These are phyloP conservation scores for Mycotypha africana DNA, from an alignment of 371 early-diverging fungal species.

Conservation along the genomic window DNA sequence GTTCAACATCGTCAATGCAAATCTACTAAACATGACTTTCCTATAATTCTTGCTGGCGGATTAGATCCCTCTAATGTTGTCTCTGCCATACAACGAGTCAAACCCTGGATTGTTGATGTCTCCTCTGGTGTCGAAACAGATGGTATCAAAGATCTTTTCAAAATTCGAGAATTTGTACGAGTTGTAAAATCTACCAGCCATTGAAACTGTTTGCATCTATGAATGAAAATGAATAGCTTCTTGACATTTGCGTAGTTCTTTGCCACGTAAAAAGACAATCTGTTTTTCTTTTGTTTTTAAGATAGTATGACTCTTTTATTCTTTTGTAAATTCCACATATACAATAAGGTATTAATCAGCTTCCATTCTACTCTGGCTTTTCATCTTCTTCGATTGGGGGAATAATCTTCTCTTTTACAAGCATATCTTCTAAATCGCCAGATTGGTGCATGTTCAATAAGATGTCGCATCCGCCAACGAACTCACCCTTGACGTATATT, in stretches of 20 bases:
- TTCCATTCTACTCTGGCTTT: no score
- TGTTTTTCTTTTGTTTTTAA: background rate
- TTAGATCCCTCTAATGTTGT: conserved; percentile 78
- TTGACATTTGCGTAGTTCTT: no score
- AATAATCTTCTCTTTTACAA: conserved; percentile 79
- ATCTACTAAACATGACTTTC: conserved; percentile 38
- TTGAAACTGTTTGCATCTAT: no score
- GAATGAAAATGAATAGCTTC: no score
- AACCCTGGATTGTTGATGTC: conserved; percentile 90
- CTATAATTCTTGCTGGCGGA: conserved; percentile 89
- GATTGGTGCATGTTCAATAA: conserved; percentile 87
- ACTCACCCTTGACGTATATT: conserved; percentile 94
- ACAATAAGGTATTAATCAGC: no score
- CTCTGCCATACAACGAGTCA: conserved; percentile 59
- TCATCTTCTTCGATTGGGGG: conserved; percentile 25
- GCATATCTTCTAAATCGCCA: conserved; percentile 82
- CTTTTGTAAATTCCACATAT: no score
- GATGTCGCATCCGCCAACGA: conserved; percentile 97
- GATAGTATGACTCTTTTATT: no score
- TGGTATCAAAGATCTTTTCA: conserved; percentile 61
- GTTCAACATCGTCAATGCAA: conserved; percentile 30
- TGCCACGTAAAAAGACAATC: no score
- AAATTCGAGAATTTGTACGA: conserved; percentile 63
- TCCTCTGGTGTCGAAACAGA: conserved; percentile 86
- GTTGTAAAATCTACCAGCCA: conserved; percentile 36